These are phyloP conservation scores for Dothiorella sarmentorum DNA, from an alignment of 2,329 filamentous ascomycete genomes.

Conservation along the genomic window DNA sequence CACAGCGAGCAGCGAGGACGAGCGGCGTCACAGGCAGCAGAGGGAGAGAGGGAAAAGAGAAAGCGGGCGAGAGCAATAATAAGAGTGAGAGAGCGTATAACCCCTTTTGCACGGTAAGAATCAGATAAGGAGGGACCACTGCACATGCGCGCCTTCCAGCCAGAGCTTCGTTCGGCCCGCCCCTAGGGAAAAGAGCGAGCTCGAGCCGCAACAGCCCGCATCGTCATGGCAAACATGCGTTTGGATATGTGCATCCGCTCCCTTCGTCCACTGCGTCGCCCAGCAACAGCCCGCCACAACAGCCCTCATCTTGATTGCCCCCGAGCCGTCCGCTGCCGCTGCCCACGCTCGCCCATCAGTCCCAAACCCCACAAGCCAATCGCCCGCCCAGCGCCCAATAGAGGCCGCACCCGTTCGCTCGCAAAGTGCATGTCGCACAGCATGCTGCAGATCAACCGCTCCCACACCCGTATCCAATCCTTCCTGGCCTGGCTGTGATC, in stretches of 20 bases:
- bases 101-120: constrained; percentile 12
- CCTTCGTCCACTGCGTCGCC: no score
- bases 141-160: not conserved
- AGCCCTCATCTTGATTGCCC: not conserved
- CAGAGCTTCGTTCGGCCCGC: constrained; percentile 1
- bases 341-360: not conserved
- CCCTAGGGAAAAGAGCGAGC: not conserved
- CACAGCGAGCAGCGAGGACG: not conserved
- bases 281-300: not conserved
- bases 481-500: not conserved
- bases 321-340: not conserved
- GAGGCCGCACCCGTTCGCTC: not conserved
- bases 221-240: constrained; percentile 8
- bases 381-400: not conserved
- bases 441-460: constrained; percentile 14
- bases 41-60: not conserved
- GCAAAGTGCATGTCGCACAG: constrained; percentile 7
- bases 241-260: not conserved
- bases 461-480: constrained; percentile 1
- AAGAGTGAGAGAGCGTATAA: constrained; percentile 6
- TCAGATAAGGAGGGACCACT: constrained; percentile 6
- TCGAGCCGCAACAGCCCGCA: constrained; percentile 9
- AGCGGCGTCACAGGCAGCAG: no score
- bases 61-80: constrained; percentile 3
- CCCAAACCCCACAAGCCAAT: not conserved